These are phyloP conservation scores for Neonectria neomacrospora DNA, from an alignment of 2,329 filamentous ascomycete genomes.

Conservation along the genomic window DNA sequence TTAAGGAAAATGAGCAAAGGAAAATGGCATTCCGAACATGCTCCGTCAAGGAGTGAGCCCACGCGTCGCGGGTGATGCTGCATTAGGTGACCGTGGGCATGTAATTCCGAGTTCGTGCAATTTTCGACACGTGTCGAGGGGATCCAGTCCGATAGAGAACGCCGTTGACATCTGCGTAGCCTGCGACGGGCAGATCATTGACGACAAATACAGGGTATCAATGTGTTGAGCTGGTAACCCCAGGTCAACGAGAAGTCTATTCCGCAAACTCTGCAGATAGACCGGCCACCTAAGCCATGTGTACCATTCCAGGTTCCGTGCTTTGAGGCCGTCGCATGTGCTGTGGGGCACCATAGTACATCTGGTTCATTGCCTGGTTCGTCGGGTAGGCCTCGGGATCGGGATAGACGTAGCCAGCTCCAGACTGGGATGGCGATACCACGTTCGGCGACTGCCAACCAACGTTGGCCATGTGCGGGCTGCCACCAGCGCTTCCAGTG, in stretches of 20 bases:
- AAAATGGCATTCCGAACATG: slow-evolving; percentile 37
- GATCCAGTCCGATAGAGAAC: slow-evolving; percentile 39
- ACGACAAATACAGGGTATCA: slow-evolving; percentile 42
- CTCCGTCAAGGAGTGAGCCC: slow-evolving; percentile 44
- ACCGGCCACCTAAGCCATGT: slow-evolving; percentile 51
- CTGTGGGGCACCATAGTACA: slow-evolving; percentile 76
- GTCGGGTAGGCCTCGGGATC: slow-evolving; percentile 81
- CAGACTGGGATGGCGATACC: slow-evolving; percentile 75
- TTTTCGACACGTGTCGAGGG: slow-evolving; percentile 25
- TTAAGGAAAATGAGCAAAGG: slow-evolving; percentile 22
- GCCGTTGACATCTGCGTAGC: slow-evolving; percentile 30
- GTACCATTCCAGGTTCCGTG: slow-evolving; percentile 70
- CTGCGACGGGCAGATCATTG: slow-evolving; percentile 25
- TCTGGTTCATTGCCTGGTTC: slow-evolving; percentile 68
- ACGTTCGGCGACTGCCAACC: slow-evolving; percentile 91
- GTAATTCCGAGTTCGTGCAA: slow-evolving; percentile 36
- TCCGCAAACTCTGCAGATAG: slow-evolving; percentile 26
- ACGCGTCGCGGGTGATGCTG: slow-evolving; percentile 23
- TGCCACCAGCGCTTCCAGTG: slow-evolving; percentile 77
- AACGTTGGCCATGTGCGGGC: slow-evolving; percentile 83
- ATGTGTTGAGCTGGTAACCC: slow-evolving; percentile 26
- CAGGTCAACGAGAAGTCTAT: slow-evolving; percentile 8
- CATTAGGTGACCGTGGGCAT: slow-evolving; percentile 40
- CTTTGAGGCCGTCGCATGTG: slow-evolving; percentile 78
- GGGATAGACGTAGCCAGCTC: slow-evolving; percentile 78